These are phyloP conservation scores for Pulveroboletus ravenelii DNA, from an alignment of 768 basidiomycete genomes.

Conservation along the genomic window DNA sequence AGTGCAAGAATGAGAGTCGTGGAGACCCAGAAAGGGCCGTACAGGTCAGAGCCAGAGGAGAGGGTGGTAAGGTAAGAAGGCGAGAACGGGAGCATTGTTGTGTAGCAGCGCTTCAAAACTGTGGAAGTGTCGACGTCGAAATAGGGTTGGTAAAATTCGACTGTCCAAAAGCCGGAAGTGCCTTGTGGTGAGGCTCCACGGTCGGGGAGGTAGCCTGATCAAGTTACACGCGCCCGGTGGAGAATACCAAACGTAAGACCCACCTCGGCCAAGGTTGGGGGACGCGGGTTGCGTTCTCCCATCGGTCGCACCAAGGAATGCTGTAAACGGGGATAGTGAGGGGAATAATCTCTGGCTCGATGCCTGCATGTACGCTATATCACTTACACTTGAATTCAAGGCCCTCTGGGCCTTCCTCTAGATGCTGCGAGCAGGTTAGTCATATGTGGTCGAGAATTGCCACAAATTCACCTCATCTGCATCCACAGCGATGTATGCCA, in stretches of 20 bases:
- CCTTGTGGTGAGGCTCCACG: constrained; percentile 41
- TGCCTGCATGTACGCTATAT: not conserved
- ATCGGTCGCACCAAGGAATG: constrained; percentile 46
- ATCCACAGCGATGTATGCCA: constrained; percentile 73
- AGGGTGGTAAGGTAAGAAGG: constrained; percentile 61
- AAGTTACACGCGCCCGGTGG: not conserved
- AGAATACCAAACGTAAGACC: constrained; percentile 10
- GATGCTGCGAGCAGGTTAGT: constrained; percentile 32
- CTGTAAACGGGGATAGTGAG: constrained; percentile 28
- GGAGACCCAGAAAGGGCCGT: constrained; percentile 96
- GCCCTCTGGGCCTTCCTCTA: constrained; percentile 65
- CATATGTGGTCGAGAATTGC: not conserved
- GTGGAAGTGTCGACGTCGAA: constrained; percentile 86
- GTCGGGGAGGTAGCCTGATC: constrained; percentile 62
- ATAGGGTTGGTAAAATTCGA: constrained; percentile 84
- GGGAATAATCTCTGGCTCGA: not conserved
- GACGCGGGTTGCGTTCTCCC: constrained; percentile 22
- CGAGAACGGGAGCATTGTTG: constrained; percentile 71
- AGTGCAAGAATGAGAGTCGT: constrained; percentile 92
- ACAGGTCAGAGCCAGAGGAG: constrained; percentile 54
- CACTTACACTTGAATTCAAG: constrained; percentile 68
- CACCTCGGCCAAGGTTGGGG: constrained; percentile 49
- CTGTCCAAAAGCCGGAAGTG: constrained; percentile 63
- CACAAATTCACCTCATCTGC: constrained; percentile 54
- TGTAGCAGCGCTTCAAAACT: constrained; percentile 70